Evolutionary conservation across 192 early-diverging fungal genomes (phyloP).

Genomic region (Pecoramyces ruminantium): DNA sequence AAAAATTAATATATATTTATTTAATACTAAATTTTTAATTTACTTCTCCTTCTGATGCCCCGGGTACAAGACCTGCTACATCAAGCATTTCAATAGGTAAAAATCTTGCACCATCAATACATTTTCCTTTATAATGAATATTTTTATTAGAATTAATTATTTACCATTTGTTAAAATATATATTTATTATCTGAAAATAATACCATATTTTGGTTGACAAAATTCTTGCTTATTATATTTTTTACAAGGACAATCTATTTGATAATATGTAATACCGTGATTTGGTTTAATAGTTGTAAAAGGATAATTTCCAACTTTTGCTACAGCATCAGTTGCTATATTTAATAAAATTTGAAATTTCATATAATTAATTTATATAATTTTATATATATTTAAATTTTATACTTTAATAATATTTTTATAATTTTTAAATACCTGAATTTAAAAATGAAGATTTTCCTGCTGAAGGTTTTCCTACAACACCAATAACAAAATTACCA

Average conservation of each 20-base stretch:
- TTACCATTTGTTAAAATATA: too few species aligned
- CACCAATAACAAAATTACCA: slow-evolving; percentile 37
- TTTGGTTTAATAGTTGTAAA: slow-evolving; percentile 80
- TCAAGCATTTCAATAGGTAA: slow-evolving; percentile 62
- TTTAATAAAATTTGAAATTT: not conserved
- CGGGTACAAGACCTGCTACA: slow-evolving; percentile 70
- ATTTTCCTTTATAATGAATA: slow-evolving; percentile 30
- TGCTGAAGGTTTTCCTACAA: slow-evolving; percentile 31
- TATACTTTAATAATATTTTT: not conserved
- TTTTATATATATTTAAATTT: not conserved
- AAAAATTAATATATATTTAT: too few species aligned
- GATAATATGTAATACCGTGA: slow-evolving; percentile 59
- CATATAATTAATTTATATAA: not conserved
- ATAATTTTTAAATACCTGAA: slow-evolving; percentile 39
- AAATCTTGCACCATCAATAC: slow-evolving; percentile 38
- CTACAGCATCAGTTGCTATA: slow-evolving; percentile 55
- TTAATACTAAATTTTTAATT: too few species aligned
- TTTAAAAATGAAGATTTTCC: slow-evolving; percentile 73
- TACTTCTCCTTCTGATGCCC: slow-evolving; percentile 47
- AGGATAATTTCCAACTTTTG: slow-evolving; percentile 70
- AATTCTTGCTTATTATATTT: slow-evolving; percentile 20
- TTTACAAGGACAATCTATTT: slow-evolving; percentile 53
- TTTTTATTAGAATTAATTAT: too few species aligned
- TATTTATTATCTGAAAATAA: too few species aligned
- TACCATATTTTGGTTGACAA: slow-evolving; percentile 61